Evolutionary conservation across 768 basidiomycete genomes (phyloP).

Genomic region (Pleurotus cornucopiae): DNA sequence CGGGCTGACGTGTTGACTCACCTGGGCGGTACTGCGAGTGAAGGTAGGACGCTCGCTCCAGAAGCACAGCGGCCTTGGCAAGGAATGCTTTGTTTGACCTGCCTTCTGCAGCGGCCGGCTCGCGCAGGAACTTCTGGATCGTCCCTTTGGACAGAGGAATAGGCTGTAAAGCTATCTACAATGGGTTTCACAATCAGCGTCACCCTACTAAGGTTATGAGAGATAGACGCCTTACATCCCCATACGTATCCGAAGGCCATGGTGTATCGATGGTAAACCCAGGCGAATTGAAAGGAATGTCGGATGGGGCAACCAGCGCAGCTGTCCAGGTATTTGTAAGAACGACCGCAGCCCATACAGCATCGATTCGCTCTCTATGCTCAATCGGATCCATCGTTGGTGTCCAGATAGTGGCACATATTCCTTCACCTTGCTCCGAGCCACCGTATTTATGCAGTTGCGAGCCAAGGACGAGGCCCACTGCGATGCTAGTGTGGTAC

Average conservation of each 20-base stretch:
- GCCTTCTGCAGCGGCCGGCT: conserved; percentile 17
- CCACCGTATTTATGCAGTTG: conserved; percentile 28
- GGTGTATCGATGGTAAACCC: conserved; percentile 27
- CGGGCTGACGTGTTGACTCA: not conserved
- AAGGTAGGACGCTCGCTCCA: conserved; percentile 24
- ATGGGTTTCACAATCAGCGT: no score
- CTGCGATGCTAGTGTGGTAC: conserved; percentile 46
- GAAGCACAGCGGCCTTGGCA: conserved; percentile 28
- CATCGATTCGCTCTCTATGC: conserved; percentile 27
- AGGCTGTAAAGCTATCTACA: not conserved
- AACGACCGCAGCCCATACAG: conserved; percentile 30
- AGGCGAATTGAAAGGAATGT: conserved; percentile 34
- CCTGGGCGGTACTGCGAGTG: conserved; percentile 13
- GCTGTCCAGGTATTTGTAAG: conserved; percentile 46
- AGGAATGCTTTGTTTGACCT: conserved; percentile 21
- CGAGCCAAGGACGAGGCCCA: conserved; percentile 32
- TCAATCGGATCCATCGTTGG: conserved; percentile 18
- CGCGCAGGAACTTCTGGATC: conserved; percentile 22
- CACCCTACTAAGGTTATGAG: not conserved
- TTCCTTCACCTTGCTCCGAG: not conserved
- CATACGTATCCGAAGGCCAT: conserved; percentile 26
- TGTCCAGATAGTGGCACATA: conserved; percentile 23
- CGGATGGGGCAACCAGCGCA: conserved; percentile 36
- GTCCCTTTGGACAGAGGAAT: conserved; percentile 16
- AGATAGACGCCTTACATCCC: conserved; percentile 14